Percentiles rank a stretch among this genome's conserved stretches.
Evolutionary conservation across 1,139 yeast species (phyloP).

Genomic region (Kazachstania sp.): DNA sequence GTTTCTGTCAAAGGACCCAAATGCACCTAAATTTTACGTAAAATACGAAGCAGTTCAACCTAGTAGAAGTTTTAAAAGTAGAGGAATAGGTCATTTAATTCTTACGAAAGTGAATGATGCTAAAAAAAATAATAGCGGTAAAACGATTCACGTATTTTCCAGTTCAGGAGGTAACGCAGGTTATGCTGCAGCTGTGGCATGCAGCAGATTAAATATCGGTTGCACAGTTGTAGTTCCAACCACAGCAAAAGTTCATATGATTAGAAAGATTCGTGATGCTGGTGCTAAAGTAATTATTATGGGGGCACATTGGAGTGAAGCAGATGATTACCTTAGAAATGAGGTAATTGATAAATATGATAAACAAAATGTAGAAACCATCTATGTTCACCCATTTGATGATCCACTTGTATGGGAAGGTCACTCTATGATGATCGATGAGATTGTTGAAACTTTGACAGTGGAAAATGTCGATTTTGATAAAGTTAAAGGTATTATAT

Average conservation of each 20-base stretch:
- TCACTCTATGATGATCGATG: slow-evolving; percentile 51
- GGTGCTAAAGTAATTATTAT: slow-evolving; percentile 47
- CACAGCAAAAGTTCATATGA: slow-evolving; percentile 36
- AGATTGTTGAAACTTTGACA: slow-evolving; percentile 39
- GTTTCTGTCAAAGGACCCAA: slow-evolving; percentile 19
- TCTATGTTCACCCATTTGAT: slow-evolving; percentile 67
- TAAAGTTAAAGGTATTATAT: slow-evolving; percentile 48
- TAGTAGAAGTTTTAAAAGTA: slow-evolving; percentile 59
- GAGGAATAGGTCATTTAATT: slow-evolving; percentile 52
- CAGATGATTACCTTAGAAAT: slow-evolving; percentile 43
- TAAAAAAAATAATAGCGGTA: slow-evolving; percentile 8
- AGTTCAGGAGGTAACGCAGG: slow-evolving; percentile 82
- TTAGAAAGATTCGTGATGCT: slow-evolving; percentile 34
- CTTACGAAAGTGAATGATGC: slow-evolving; percentile 21
- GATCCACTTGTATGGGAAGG: slow-evolving; percentile 60
- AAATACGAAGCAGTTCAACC: slow-evolving; percentile 63
- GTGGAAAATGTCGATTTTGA: slow-evolving; percentile 12
- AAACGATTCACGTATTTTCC: slow-evolving; percentile 42
- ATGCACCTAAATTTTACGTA: slow-evolving; percentile 39
- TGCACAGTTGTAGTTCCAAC: slow-evolving; percentile 62
- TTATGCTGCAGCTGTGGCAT: slow-evolving; percentile 59
- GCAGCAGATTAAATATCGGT: slow-evolving; percentile 36
- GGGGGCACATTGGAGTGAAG: slow-evolving; percentile 56
- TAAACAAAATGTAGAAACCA: slow-evolving; percentile 30
- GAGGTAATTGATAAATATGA: slow-evolving; percentile 33